Base-by-base conservation (phyloP, 768 basidiomycete genomes). In the Candolleomyces efflorescens region DNA sequence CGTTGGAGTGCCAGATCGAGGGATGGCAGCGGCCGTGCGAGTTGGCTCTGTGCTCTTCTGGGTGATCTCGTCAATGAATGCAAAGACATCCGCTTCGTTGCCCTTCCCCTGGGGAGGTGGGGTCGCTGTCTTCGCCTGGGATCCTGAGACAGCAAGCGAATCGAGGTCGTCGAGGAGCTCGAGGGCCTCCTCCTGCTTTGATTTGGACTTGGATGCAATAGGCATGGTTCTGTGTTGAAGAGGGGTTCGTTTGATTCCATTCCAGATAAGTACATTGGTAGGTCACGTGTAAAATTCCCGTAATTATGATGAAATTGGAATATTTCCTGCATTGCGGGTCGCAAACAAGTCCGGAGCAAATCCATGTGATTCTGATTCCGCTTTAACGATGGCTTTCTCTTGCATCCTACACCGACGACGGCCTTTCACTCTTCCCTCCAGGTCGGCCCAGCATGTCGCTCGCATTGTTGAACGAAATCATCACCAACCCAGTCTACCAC, bases 131-230 rank as follows among this genome's bases (percentile, higher is more conserved):
- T 46, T 53, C 22, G 57, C 37, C 20, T 52, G 32, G 27, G 49
- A 20, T 15, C 60, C 54, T 39, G 60, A 45, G 11, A 56, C 80
- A 18, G 84, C 76, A 50, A 96, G 82, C 27, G 86, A 89, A 69
- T 98, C 95, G 50, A 98, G 89, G 68, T 96, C 94, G 67, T 97
- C 93, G 46, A 98, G 87, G 73, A 98, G 87, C 67, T 87, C 89
- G 20, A 94, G 85, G 20, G 92, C 96, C 71, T 98, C 95, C 66
- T 90, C 81, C 59, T 90, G 84, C 68, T 90, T 92, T 26, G 88
- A 86, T 73, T 89, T 91, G 48, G 85, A 73, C 69, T 79, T 82
- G 54, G 78, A 71, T 44, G 75, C 66, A 70, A 73, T 77, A 51
- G 60, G 32, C 36, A 12, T 23, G 32, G 32, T 43, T 17, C 41